Conservation (phyloP, 1,284 basidiomycete genomes). For the Melampsora americana region DNA sequence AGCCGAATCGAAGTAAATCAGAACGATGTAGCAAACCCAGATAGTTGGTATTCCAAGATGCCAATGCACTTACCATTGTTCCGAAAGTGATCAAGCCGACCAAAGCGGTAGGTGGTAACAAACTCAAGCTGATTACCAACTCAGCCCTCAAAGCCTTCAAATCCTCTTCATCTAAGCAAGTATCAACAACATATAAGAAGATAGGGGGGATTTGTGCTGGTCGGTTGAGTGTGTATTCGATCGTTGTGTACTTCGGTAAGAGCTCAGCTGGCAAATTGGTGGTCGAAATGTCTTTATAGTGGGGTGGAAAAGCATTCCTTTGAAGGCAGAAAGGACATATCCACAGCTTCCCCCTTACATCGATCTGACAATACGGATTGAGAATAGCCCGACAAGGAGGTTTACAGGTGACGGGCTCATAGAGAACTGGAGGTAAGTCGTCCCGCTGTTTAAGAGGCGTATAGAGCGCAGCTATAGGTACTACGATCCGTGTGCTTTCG, state of each 20-base stretch:
- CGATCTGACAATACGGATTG: slow-evolving; percentile 98
- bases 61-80: slow-evolving; percentile 71
- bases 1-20: background rate
- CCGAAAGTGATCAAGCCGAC: slow-evolving; percentile 95
- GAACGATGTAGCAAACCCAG: slow-evolving; percentile 14
- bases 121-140: slow-evolving; percentile 83
- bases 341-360: slow-evolving; percentile 97
- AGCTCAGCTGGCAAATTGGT: slow-evolving; percentile 95
- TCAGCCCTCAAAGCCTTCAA: slow-evolving; percentile 90
- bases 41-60: background rate
- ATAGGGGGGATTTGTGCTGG: slow-evolving; percentile 89
- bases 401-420: slow-evolving; percentile 98
- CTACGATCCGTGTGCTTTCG: slow-evolving; percentile 95
- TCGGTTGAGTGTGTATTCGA: slow-evolving; percentile 93
- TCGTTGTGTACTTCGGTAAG: slow-evolving; percentile 95
- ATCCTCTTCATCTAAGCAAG: slow-evolving; percentile 86
- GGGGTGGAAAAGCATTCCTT: slow-evolving; percentile 93
- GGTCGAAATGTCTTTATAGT: slow-evolving; percentile 98
- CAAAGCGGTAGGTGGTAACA: slow-evolving; percentile 87
- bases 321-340: slow-evolving; percentile 98
- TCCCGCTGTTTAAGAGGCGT: slow-evolving; percentile 91
- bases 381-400: slow-evolving; percentile 93
- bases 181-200: slow-evolving; percentile 96
- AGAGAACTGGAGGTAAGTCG: slow-evolving; percentile 91
- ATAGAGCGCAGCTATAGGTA: slow-evolving; percentile 96